These are phyloP conservation scores for Amphichorda felina DNA, from an alignment of 2,329 filamentous ascomycete genomes.

Conservation along the genomic window DNA sequence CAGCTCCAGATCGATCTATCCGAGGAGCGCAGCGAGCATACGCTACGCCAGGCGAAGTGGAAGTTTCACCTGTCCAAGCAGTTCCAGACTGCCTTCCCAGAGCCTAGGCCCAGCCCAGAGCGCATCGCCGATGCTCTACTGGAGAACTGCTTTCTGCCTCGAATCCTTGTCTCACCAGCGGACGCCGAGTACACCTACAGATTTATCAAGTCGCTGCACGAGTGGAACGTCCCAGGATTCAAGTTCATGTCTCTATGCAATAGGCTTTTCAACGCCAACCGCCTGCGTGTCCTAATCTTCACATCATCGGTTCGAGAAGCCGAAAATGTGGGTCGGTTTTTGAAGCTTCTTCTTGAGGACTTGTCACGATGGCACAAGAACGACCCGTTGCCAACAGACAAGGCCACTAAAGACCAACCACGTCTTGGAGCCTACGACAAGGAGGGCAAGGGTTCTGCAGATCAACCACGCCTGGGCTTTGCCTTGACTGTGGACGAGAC, in stretches of 20 bases:
- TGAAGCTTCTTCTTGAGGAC: constrained; percentile 72
- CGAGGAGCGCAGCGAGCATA: constrained; percentile 62
- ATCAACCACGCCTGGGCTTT: constrained; percentile 60
- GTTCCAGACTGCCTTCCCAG: constrained; percentile 68
- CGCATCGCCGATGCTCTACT: constrained; percentile 65
- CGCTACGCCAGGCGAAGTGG: constrained; percentile 54
- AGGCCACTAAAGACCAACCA: constrained; percentile 20
- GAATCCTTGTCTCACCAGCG: constrained; percentile 68
- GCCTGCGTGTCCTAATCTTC: constrained; percentile 74
- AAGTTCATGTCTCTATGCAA: constrained; percentile 75
- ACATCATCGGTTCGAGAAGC: constrained; percentile 83
- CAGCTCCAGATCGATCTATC: constrained; percentile 58
- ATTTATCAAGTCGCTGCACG: constrained; percentile 80
- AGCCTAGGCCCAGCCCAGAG: constrained; percentile 49
- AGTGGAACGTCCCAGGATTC: constrained; percentile 74
- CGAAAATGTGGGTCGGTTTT: constrained; percentile 83
- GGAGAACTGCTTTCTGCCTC: constrained; percentile 86
- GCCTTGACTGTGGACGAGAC: constrained; percentile 55
- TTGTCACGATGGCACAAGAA: constrained; percentile 76
- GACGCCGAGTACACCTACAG: constrained; percentile 85
- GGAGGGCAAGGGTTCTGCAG: constrained; percentile 47
- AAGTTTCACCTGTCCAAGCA: constrained; percentile 61
- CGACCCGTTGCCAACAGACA: constrained; percentile 37
- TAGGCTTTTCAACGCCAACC: constrained; percentile 72
- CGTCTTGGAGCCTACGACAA: constrained; percentile 73